Evolutionary conservation across 768 basidiomycete species (phyloP), one percentile per base, ranked within the genome.

Genomic region (Podaxis sp.): DNA sequence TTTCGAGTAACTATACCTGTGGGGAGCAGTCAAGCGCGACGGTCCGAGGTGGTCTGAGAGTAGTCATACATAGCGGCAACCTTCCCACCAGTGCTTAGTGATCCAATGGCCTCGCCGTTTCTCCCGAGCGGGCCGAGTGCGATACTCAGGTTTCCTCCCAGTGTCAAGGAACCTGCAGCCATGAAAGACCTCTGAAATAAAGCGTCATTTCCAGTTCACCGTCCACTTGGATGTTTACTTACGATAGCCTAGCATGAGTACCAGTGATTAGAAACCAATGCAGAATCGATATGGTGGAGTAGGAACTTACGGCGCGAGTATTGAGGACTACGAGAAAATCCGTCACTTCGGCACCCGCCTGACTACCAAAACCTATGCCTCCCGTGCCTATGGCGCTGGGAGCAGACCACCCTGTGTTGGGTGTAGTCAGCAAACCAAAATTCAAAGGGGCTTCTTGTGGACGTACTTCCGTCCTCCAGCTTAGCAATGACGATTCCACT

Each of bases 341-440:
- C 0, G 94, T 96, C 77, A 96, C 84, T 71, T 93, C 90, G 50
- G 89, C 90, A 21, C 91, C 91, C 18, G 82, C 79, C 67, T 93
- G 91, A 18, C 89, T 85, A 51, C 96, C 97, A 3, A 95, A 77
- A 0, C 96, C 96, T 4, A 95, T 69, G 0, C 96, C 96, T 13
- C 90, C 96, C 2, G 92, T 88, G 25, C 95, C 95, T 48, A 99
- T 96, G 2, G 96, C 97, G 69, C 89, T 91, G 2, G 97, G 97
- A 18, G 95, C 87, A 37, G 91, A 93, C 95, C 95, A 99, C 38
- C 84, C 90, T 94, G 35, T 37, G 59, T 44, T 57, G 23, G 25
- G 4, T 25, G 11, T 6, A 16, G 36, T 59, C 57, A 61, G 21
- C 62, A 25, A 27, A 38, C 27, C 5, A 62, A 58, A 59, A 57